Evolutionary conservation across 2,329 filamentous ascomycete species (phyloP).

Genomic region (Emmonsia crescens): DNA sequence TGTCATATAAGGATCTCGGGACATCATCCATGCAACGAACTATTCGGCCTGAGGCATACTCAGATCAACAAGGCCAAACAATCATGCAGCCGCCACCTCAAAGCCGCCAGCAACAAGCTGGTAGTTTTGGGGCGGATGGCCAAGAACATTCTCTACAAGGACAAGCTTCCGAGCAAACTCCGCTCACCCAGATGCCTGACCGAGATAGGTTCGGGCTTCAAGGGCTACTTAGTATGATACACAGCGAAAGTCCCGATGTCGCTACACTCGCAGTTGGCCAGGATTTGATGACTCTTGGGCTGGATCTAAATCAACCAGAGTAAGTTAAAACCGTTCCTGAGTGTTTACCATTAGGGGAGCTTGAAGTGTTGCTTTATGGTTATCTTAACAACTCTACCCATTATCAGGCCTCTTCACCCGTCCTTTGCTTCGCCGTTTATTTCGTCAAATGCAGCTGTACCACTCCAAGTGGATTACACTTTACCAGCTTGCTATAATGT

Average conservation of each 20-base stretch:
- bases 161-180: constrained; percentile 26
- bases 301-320: constrained; percentile 54
- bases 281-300: constrained; percentile 51
- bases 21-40: constrained; percentile 20
- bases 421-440: constrained; percentile 55
- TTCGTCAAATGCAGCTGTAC: constrained; percentile 44
- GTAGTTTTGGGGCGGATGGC: constrained; percentile 10
- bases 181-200: constrained; percentile 48
- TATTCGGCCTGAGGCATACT: constrained; percentile 20
- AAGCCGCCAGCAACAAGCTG: constrained; percentile 25
- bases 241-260: constrained; percentile 42
- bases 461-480: constrained; percentile 52
- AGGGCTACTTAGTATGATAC: constrained; percentile 49
- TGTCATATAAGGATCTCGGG: constrained; percentile 26
- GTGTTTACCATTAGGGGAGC: neutral
- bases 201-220: constrained; percentile 50
- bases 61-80: constrained; percentile 22
- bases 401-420: constrained; percentile 47
- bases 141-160: constrained; percentile 25
- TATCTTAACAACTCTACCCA: constrained; percentile 9
- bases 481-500: constrained; percentile 56
- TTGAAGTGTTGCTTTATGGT: neutral
- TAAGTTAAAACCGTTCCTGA: constrained; percentile 27
- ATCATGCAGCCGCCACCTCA: constrained; percentile 19
- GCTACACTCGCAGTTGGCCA: constrained; percentile 50